Base-by-base conservation (phyloP, 306 rosid species). In the Cyclanthera cordifolia region DNA sequence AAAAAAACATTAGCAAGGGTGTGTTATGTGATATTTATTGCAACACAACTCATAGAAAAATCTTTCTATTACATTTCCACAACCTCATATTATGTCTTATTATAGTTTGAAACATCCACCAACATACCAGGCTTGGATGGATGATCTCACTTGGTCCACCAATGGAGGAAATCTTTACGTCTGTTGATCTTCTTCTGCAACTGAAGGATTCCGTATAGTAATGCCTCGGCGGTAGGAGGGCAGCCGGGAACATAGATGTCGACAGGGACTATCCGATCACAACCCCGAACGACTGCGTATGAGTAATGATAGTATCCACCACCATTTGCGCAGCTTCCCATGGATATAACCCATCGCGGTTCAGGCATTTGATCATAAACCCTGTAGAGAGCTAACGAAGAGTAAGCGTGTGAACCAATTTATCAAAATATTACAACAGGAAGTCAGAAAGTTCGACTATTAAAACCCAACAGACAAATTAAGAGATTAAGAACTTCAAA, bases 351-450 rank as follows among this genome's bases (percentile, higher is more conserved):
- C 99, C 99, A 94, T 75, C 96, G 80, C 12, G 99, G 99, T 67
- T 94, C 99, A 0, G 99, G 99, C 99, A 94, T 94, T 78, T 94
- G 97, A 75, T 94, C 99, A 79, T 94, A 94, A 67, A 94, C 99
- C 95, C 97, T 94, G 86, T 69, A 83, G 48, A 24, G 32, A 66
- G 47, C 23, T 7, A 41, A 32, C 2, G 15, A 66, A 24, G 15
- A 46, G 32, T 66, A 3, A 46, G 34, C 6, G 15, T 3, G 41
- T 8, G 21, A 23, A 66, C 14, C 2, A 4, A 41, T 41, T 14
- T 45, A 45, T 8, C 70, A 24, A 43, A 39, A 20, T 61, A 61
- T 49, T 23, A 60, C 3, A 4, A 21, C 9, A 0, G 8, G 14
- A 15, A 30, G 23, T 6, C 43, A 4, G 10, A 61, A 28, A 61